Evolutionary conservation across 805 yeast genomes (phyloP).

Genomic region (Huiozyma sinensis): DNA sequence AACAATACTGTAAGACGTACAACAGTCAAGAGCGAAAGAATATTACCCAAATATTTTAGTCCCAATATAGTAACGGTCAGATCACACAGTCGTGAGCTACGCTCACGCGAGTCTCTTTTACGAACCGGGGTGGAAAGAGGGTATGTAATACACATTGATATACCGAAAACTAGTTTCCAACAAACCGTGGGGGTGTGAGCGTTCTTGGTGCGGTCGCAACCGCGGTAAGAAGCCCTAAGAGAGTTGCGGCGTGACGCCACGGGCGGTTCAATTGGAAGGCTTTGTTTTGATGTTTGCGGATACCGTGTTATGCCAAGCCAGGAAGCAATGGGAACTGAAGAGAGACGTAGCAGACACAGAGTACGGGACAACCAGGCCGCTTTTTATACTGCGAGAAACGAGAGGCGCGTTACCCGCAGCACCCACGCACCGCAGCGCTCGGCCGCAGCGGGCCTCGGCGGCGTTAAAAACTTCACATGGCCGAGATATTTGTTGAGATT

Average conservation of each 20-base stretch:
- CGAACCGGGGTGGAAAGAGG: constrained; percentile 31
- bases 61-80: constrained; percentile 22
- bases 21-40: not conserved
- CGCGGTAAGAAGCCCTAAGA: constrained; percentile 22
- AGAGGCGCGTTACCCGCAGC: not conserved
- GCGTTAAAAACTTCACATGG: not conserved
- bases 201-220: constrained; percentile 27
- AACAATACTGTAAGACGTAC: not conserved
- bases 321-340: no score
- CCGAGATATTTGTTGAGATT: not conserved
- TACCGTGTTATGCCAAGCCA: not conserved
- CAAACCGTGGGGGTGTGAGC: constrained; percentile 21
- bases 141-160: constrained; percentile 8
- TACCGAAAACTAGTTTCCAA: constrained; percentile 30
- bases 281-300: constrained; percentile 18
- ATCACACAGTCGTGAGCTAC: not conserved
- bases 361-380: not conserved
- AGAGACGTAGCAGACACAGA: no score
- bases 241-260: not conserved
- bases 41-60: constrained; percentile 26
- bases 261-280: constrained; percentile 16
- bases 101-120: constrained; percentile 3
- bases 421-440: not conserved
- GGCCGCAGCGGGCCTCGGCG: no score
- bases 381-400: not conserved